These are phyloP conservation scores for Wickerhamiella brachini DNA, from an alignment of 805 yeast genomes.

Conservation along the genomic window DNA sequence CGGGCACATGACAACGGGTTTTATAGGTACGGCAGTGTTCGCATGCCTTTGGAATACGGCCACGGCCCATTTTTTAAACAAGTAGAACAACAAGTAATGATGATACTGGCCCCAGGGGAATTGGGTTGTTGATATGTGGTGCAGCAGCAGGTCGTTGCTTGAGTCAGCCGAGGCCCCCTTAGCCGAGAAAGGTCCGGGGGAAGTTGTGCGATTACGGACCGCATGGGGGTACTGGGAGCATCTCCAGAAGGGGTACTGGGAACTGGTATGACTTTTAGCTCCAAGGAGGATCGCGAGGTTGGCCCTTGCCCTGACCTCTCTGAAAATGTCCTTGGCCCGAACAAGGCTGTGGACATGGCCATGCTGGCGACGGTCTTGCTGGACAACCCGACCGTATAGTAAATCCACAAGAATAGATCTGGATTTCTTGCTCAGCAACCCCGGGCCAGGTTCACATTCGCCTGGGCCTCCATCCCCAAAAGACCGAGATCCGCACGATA, in stretches of 20 bases:
- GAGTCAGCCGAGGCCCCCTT: neutral
- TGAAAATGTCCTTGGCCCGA: neutral
- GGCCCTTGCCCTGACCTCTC: neutral
- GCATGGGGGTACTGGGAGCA: too few relatives aligned
- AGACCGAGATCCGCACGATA: neutral
- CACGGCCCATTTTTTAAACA: conserved; percentile 4
- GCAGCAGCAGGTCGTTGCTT: neutral
- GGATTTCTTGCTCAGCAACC: neutral
- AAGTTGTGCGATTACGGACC: neutral
- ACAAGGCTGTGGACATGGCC: neutral
- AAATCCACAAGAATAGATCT: neutral
- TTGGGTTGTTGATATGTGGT: neutral
- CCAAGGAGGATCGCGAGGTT: too few relatives aligned
- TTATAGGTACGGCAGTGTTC: conserved; percentile 12
- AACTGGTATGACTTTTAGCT: too few relatives aligned
- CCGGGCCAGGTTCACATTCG: neutral
- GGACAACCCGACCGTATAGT: neutral
- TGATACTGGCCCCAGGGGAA: neutral
- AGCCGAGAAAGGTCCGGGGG: neutral
- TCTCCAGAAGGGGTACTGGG: too few relatives aligned
- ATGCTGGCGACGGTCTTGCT: neutral
- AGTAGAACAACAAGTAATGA: neutral
- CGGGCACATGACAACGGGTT: conserved; percentile 10
- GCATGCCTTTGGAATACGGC: conserved; percentile 12
- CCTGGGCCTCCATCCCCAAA: neutral